Conservation (phyloP, 1,284 basidiomycete genomes). For the Puccinia brachypodii region DNA sequence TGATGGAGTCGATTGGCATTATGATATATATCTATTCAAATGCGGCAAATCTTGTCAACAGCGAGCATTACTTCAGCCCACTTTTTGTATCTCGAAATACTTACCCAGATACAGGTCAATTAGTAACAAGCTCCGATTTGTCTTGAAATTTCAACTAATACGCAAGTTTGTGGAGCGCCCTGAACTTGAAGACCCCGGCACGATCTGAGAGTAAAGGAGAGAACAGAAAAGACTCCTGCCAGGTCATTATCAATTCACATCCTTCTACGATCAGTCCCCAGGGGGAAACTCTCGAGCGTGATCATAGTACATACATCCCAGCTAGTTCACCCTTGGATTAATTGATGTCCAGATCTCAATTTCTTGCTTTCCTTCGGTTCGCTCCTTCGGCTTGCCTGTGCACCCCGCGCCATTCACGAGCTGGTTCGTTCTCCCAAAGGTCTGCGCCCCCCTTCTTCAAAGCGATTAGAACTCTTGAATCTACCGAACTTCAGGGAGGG, state of each 20-base stretch:
- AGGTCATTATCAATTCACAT: neutral
- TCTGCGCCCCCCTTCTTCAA: neutral
- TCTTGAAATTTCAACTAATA: neutral
- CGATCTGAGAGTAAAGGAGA: neutral
- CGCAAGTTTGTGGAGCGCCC: neutral
- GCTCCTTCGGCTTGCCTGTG: neutral
- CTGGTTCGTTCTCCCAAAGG: neutral
- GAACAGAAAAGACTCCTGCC: neutral
- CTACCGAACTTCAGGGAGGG: too few relatives aligned
- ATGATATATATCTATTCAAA: too few relatives aligned
- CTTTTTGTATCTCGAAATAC: too few relatives aligned
- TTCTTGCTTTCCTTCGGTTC: too few relatives aligned
- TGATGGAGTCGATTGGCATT: too few relatives aligned
- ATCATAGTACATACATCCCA: too few relatives aligned
- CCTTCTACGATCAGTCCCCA: neutral
- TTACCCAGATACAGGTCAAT: too few relatives aligned
- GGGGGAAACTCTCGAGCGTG: neutral
- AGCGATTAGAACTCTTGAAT: neutral
- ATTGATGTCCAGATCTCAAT: too few relatives aligned
- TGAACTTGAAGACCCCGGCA: neutral
- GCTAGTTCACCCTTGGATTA: neutral
- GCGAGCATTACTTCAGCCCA: too few relatives aligned
- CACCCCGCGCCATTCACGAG: neutral
- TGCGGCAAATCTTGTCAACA: too few relatives aligned
- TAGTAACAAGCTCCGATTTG: neutral